A percentile compares a stretch with the other conserved stretches of the same genome.
Conservation (phyloP, 2,329 filamentous ascomycete species). For the Cladosporium sp. region DNA sequence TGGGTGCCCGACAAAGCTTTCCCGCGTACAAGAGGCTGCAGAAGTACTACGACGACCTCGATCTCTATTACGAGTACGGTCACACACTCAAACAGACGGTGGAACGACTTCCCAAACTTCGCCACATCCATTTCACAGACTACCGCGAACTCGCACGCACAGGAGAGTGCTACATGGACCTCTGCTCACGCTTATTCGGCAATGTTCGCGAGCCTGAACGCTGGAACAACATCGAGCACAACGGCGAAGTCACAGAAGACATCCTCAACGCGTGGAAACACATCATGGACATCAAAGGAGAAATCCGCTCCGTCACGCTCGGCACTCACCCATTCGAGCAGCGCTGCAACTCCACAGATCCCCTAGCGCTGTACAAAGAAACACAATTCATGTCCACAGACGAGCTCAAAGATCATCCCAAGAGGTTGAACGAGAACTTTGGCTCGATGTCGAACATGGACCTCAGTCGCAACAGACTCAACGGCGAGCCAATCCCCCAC, state of each 20-base stretch:
- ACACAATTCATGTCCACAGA: constrained; percentile 6
- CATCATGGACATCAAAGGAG: constrained; percentile 4
- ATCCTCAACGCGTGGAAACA: not conserved
- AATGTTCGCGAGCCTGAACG: constrained; percentile 7
- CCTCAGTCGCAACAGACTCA: constrained; percentile 1
- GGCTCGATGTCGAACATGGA: not conserved
- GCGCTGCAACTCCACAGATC: constrained; percentile 10
- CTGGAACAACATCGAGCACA: constrained; percentile 10
- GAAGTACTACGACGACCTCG: not conserved
- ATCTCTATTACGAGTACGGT: not conserved
- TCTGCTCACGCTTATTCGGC: constrained; percentile 10
- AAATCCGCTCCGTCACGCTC: constrained; percentile 2
- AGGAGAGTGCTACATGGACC: constrained; percentile 6
- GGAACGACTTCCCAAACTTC: not conserved
- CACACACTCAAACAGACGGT: not conserved
- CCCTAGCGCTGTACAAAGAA: constrained; percentile 9
- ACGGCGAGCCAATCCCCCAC: not conserved
- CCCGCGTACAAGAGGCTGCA: constrained; percentile 8
- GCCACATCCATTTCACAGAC: constrained; percentile 11
- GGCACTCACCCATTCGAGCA: constrained; percentile 10
- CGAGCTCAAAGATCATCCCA: constrained; percentile 2
- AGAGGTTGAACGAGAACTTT: not conserved
- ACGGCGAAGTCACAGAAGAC: constrained; percentile 7
- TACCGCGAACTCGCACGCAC: constrained; percentile 7
- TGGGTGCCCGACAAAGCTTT: constrained; percentile 11